Base-by-base conservation (phyloP, 2,329 filamentous ascomycete genomes). In the Dendryphion nanum region DNA sequence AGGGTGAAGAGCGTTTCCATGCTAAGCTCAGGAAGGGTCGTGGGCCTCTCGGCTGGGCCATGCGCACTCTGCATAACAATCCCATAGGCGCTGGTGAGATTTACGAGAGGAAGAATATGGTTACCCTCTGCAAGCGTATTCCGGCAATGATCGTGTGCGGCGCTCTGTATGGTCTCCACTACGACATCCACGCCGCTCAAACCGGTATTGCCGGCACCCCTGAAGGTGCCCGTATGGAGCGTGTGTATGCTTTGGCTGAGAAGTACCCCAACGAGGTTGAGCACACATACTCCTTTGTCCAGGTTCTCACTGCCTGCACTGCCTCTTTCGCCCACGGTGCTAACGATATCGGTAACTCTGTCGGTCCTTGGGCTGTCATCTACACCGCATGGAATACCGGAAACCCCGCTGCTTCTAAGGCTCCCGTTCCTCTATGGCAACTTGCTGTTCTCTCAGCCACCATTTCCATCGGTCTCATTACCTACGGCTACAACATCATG, bases 401-500 rank as follows among this genome's bases (percentile, higher is more conserved):
- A 38, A 71, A 71, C 19, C 75, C 83, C 4, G 72, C 78, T 12
- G 70, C 71, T 2, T 65, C 80, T 48, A 86, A 86, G 68, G 77
- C 81, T 3, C 64, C 76, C 0, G 85, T 90, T 0, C 82, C 83
- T 3, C 57, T 85, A 31, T 91, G 86, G 86, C 85, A 89, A 66
- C 76, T 90, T 38, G 86, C 82, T 35, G 82, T 89, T 14, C 70
- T 86, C 10, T 74, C 80, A 18, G 62, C 72, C 1, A 79, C 73
- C 26, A 82, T 88, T 57, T 86, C 76, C 32, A 29, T 61, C 15
- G 85, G 85, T 50, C 74, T 89, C 40, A 73, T 82, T 57, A 88
- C 84, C 12, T 89, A 88, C 54, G 85, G 85, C 7, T 89, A 88
- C 72, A 88, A 89, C 72, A 89, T 89, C 69, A 89, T 89, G 84